Percentiles rank a stretch among this genome's conserved stretches.
These are phyloP conservation scores for Allium cepa DNA, from an alignment of 106 monocot species.

Conservation along the genomic window DNA sequence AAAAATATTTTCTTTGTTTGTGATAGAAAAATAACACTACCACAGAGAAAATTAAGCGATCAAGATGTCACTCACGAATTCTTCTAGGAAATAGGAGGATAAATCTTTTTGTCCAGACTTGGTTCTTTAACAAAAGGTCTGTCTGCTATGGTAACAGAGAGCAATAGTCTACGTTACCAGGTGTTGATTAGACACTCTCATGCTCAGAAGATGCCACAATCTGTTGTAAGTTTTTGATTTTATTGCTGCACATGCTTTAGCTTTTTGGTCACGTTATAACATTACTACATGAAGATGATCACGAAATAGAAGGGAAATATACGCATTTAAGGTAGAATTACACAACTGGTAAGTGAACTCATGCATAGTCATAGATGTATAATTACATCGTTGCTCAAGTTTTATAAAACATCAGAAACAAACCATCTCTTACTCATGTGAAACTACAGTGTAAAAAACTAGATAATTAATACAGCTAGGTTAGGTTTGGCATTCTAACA, in stretches of 20 bases:
- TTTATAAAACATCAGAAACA: too few species aligned
- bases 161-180: background rate
- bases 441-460: too few species aligned
- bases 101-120: conserved; percentile 7
- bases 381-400: too few species aligned
- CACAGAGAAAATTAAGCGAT: background rate
- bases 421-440: too few species aligned
- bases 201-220: background rate
- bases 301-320: background rate
- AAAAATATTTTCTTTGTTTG: too few species aligned
- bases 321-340: background rate
- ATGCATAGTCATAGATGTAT: too few species aligned
- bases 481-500: too few species aligned
- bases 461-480: too few species aligned
- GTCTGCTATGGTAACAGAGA: background rate
- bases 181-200: background rate
- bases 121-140: conserved; percentile 4
- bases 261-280: background rate
- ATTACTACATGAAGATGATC: background rate
- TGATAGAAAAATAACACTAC: too few species aligned
- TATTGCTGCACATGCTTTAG: background rate
- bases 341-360: background rate
- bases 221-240: conserved; percentile 1
- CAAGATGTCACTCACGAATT: background rate
- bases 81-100: background rate